Evolutionary conservation across 2,329 filamentous ascomycete genomes (phyloP), one percentile per base, ranked within the genome.

Genomic region (Rhytidhysteron rufulum): DNA sequence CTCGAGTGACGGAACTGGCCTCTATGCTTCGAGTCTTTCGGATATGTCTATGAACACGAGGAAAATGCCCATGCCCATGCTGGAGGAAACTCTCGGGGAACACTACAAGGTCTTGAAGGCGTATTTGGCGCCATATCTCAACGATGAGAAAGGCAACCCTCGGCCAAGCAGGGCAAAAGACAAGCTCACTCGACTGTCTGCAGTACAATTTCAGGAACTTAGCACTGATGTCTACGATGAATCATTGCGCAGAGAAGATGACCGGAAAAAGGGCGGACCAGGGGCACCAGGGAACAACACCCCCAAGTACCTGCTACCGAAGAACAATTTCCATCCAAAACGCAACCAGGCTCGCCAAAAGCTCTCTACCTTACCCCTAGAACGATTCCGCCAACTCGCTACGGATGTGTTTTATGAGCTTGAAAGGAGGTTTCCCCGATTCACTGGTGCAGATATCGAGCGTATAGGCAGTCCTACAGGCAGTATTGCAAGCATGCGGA

Each of bases 181-280:
- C 68, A 98, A 98, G 74, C 77, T 97, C 42, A 76, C 96, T 44
- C 82, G 91, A 43, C 77, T 98, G 37, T 95, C 90, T 1, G 75
- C 85, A 1, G 88, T 95, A 20, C 93, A 98, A 66, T 97, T 98
- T 66, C 88, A 95, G 67, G 93, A 98, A 70, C 78, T 98, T 47
- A 96, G 90, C 68, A 97, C 91, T 42, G 93, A 98, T 69, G 91
- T 98, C 30, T 97, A 86, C 68, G 93, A 98, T 67, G 93, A 98
- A 69, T 75, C 97, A 50, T 76, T 94, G 52, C 84, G 93, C 44
- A 82, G 93, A 49, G 90, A 97, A 66, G 79, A 86, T 50, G 75
- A 74, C 37, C 67, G 70, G 27, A 60, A 62, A 42, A 60, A 65
- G 37, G 65, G 69, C 21, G 69, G 69, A n/a, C 62, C 61, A 17